Evolutionary conservation across 1,284 basidiomycete genomes (phyloP), one percentile per base, ranked within the genome.

Genomic region (Trichosporon asahii): DNA sequence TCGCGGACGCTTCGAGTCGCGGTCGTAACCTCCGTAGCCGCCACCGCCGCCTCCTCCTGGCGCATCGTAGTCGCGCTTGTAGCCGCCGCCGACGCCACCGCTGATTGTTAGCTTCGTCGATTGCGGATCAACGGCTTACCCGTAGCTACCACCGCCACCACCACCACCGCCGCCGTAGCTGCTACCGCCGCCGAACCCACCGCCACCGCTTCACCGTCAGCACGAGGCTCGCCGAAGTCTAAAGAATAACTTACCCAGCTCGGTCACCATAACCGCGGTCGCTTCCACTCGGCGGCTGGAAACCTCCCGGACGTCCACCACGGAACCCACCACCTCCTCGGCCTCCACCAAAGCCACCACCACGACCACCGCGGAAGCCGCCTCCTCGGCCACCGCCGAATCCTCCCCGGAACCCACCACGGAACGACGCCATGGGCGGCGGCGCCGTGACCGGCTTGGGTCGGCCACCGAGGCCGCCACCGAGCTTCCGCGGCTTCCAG

Each of bases 401-500:
- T 4, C 71, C 69, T 18, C 74, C 75, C 2, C 73, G 69, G 68
- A 70, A 72, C n/a, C 77, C 77, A 40, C 73, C 75, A 53, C 78
- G 73, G 53, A 75, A 72, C 31, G 76, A 75, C 35, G 75, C 23
- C 33, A 46, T 14, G 1, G 66, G 49, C 9, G 64, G 53, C 3
- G 67, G 53, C 11, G 72, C 69, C 12, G 75, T 69, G 71, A 89
- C 88, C 3, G 91, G 91, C 83, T 97, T 97, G n/a, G 93, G 92
- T 66, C 92, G 87, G 14, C 96, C 97, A 23, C 97, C 97, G 27
- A 99, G 87, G 0, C 97, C 97, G 18, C 96, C 97, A 27, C 96
- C 97, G 0, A 99, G 86, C 69, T 95, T 89, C 71, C 92, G 91
- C 5, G 97, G 97, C 80, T 98, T 98, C 97, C 97, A 99, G 7